phyloP scores from a whole-genome alignment of 129 eudicot genomes.

The Escallonia rubra region DNA sequence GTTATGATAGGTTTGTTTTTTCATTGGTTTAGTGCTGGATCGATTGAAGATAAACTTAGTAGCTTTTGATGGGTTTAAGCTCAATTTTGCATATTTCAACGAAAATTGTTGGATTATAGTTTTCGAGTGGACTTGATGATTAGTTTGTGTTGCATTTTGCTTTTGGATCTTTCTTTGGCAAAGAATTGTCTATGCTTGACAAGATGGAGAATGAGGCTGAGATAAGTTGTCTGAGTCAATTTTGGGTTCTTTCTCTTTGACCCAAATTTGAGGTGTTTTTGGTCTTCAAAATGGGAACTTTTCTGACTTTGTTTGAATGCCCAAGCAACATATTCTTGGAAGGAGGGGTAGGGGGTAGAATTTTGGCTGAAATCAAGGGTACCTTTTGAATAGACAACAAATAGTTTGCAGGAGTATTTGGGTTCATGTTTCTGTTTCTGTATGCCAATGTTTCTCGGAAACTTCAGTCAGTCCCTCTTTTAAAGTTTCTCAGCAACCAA shows the following conservation, averaged over 20 bases:
- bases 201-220: not conserved
- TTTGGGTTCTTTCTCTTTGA: constrained; percentile 11
- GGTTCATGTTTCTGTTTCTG: not conserved
- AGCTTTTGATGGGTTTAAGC: not conserved
- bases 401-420: not conserved
- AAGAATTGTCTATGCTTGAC: not conserved
- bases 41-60: not conserved
- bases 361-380: not conserved
- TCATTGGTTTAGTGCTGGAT: not conserved
- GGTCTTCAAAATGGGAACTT: not conserved
- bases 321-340: not conserved
- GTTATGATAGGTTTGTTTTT: not conserved
- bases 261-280: constrained; percentile 1
- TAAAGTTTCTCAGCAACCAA: constrained; percentile 3
- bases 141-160: not conserved
- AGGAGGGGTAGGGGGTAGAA: not conserved
- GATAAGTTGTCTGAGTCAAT: not conserved
- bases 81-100: too few species aligned
- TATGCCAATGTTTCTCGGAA: not conserved
- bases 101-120: not conserved
- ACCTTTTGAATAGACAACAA: not conserved
- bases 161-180: not conserved
- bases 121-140: not conserved
- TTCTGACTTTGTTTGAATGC: not conserved
- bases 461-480: not conserved